These are phyloP conservation scores for Mycena galericulata DNA, from an alignment of 768 basidiomycete species.

Conservation along the genomic window DNA sequence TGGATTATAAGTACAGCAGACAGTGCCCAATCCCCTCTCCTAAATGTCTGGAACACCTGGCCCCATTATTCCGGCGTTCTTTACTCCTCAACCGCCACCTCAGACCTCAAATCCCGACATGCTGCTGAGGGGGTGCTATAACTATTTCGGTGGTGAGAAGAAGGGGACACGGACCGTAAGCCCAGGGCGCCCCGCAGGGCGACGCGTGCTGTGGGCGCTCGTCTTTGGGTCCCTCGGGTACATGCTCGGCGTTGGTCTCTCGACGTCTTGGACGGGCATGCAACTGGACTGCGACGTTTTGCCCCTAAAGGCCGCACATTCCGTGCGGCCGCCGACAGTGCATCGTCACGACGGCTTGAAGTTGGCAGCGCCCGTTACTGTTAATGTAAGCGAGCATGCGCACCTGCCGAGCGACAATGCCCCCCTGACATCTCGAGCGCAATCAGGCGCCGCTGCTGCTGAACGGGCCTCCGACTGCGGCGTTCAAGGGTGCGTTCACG, in stretches of 20 bases:
- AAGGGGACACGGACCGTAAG: slow-evolving; percentile 11
- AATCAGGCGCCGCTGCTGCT: background rate
- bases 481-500: slow-evolving; percentile 53
- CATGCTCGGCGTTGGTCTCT: slow-evolving; percentile 22
- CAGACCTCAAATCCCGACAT: too few relatives aligned
- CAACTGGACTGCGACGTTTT: too few relatives aligned
- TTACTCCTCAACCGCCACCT: too few relatives aligned
- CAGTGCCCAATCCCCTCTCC: too few relatives aligned
- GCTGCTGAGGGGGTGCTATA: too few relatives aligned
- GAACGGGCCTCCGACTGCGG: slow-evolving; percentile 51
- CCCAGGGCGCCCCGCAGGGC: slow-evolving; percentile 8
- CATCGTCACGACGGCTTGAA: too few relatives aligned
- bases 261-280: slow-evolving; percentile 26
- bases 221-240: slow-evolving; percentile 25
- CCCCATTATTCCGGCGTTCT: too few relatives aligned
- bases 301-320: too few relatives aligned
- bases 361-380: slow-evolving; percentile 3
- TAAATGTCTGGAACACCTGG: too few relatives aligned
- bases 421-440: too few relatives aligned
- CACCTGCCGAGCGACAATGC: slow-evolving; percentile 1
- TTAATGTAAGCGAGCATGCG: slow-evolving; percentile 20
- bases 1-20: too few relatives aligned
- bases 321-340: slow-evolving; percentile 14
- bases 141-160: too few relatives aligned
- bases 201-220: slow-evolving; percentile 22